Percentiles rank a stretch among this genome's conserved stretches.
These are phyloP conservation scores for Aspergillus sclerotialis DNA, from an alignment of 2,329 filamentous ascomycete species.

Conservation along the genomic window DNA sequence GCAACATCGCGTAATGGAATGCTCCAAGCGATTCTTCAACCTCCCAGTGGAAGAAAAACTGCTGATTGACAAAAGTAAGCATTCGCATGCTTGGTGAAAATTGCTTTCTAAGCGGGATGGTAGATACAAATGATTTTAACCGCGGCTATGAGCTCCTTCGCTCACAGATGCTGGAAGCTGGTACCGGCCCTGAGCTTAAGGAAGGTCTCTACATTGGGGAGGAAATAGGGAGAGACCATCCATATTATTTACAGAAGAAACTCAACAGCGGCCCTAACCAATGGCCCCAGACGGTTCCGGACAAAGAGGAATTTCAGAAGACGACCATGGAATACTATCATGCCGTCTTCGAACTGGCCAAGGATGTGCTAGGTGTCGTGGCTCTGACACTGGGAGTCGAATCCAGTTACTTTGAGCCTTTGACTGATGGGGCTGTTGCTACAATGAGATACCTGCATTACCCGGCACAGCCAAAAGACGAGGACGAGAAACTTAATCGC, in stretches of 20 bases:
- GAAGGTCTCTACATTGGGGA: constrained; percentile 40
- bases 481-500: constrained; percentile 28
- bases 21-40: constrained; percentile 36
- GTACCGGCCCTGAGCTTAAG: constrained; percentile 38
- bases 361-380: constrained; percentile 35
- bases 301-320: constrained; percentile 26
- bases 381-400: constrained; percentile 35
- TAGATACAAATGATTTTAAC: constrained; percentile 34
- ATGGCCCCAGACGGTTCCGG: constrained; percentile 25
- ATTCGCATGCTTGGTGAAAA: background rate
- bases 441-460: constrained; percentile 40
- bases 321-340: constrained; percentile 37
- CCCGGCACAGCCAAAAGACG: constrained; percentile 31
- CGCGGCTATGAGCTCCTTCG: constrained; percentile 39
- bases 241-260: constrained; percentile 31
- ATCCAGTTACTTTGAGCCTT: constrained; percentile 31
- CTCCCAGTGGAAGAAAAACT: constrained; percentile 37
- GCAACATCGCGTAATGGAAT: constrained; percentile 31
- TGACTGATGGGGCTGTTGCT: constrained; percentile 30
- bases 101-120: background rate
- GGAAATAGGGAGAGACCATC: constrained; percentile 33
- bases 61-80: constrained; percentile 25
- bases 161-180: constrained; percentile 37
- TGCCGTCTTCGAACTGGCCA: constrained; percentile 31
- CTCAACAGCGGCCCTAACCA: constrained; percentile 36